phyloP scores from a whole-genome alignment of 129 eudicot species.

The Artemisia argyi region DNA sequence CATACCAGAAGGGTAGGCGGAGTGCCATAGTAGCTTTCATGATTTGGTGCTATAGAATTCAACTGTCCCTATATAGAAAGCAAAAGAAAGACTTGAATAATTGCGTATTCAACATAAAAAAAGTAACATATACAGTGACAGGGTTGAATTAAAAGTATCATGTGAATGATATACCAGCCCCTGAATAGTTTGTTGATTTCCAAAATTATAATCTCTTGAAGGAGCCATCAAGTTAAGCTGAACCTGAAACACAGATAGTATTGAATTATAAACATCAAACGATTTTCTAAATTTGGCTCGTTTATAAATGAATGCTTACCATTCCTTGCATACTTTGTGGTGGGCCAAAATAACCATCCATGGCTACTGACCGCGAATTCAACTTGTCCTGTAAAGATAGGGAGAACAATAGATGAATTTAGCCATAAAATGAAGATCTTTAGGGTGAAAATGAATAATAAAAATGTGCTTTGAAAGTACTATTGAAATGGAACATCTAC shows the following conservation, averaged over 20 bases:
- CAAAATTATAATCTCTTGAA: constrained; percentile 68
- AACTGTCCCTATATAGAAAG: constrained; percentile 72
- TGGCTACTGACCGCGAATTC: constrained; percentile 60
- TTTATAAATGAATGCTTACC: constrained; percentile 47
- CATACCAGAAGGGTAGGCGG: constrained; percentile 79
- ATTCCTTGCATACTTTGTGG: constrained; percentile 85
- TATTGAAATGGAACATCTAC: background rate
- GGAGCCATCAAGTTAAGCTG: constrained; percentile 96
- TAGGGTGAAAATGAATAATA: background rate
- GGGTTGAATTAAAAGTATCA: constrained; percentile 11
- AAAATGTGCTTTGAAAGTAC: background rate
- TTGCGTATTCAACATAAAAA: background rate
- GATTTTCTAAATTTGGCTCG: background rate
- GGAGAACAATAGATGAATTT: background rate
- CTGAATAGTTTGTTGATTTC: constrained; percentile 75
- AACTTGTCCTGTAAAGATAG: constrained; percentile 63
- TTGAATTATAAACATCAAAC: background rate
- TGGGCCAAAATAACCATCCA: constrained; percentile 81
- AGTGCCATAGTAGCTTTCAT: constrained; percentile 76
- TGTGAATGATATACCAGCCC: constrained; percentile 65
- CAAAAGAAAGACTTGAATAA: background rate
- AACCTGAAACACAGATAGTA: constrained; percentile 40
- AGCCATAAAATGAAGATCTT: constrained; percentile 2
- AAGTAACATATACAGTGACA: background rate
- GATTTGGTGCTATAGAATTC: constrained; percentile 83